phyloP scores from a whole-genome alignment of 768 basidiomycete species.

The Panus rudis region DNA sequence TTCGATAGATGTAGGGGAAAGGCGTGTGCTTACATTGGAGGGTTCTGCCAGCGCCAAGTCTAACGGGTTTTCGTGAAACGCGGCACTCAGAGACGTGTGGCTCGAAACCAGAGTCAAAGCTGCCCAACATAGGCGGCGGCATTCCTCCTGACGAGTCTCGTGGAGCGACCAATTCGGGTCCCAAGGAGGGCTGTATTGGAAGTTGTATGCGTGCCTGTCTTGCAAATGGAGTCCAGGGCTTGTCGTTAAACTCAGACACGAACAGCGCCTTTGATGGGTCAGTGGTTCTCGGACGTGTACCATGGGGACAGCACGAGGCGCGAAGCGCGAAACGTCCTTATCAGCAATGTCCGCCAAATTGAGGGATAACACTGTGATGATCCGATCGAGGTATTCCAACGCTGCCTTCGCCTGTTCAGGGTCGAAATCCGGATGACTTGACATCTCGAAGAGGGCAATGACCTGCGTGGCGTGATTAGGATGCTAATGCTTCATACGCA shows the following conservation, averaged over 20 bases:
- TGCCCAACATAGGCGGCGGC: constrained; percentile 72
- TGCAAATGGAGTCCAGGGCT: no score
- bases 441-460: constrained; percentile 71
- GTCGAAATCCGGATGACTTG: constrained; percentile 60
- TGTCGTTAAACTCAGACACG: no score
- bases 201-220: constrained; percentile 34
- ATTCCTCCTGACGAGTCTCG: constrained; percentile 61
- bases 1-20: constrained; percentile 4
- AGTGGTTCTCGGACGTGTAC: constrained; percentile 4
- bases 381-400: constrained; percentile 53
- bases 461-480: constrained; percentile 42
- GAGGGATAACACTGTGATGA: constrained; percentile 50
- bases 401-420: constrained; percentile 46
- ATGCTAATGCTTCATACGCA: background rate
- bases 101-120: constrained; percentile 62
- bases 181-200: constrained; percentile 55
- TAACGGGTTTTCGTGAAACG: constrained; percentile 51
- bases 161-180: constrained; percentile 45
- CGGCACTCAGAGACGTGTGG: constrained; percentile 62
- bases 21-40: constrained; percentile 45
- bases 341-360: constrained; percentile 53
- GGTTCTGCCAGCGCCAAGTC: constrained; percentile 57
- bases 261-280: no score
- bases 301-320: constrained; percentile 11
- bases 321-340: constrained; percentile 20